Evolutionary conservation across 2,329 filamentous ascomycete genomes (phyloP).

Genomic region (Arthrobotrys pseudoclavata): DNA sequence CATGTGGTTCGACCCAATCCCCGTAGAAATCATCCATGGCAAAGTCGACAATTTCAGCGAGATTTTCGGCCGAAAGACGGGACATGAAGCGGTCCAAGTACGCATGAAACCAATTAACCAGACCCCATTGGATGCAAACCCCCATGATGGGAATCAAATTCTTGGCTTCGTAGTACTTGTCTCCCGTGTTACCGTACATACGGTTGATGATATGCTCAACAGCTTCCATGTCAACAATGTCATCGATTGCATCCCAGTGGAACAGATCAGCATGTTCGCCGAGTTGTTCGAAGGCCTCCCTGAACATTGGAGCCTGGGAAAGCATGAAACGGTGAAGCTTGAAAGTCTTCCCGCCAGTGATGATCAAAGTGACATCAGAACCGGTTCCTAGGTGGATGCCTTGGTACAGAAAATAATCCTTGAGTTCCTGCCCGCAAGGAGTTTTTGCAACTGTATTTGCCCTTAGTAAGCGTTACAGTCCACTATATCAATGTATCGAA

Average conservation of each 20-base stretch:
- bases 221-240: conserved; percentile 35
- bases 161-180: conserved; percentile 51
- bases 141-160: conserved; percentile 48
- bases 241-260: conserved; percentile 34
- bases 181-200: conserved; percentile 54
- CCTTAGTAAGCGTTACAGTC: not conserved
- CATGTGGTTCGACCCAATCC: conserved; percentile 37
- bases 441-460: conserved; percentile 9
- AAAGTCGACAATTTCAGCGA: conserved; percentile 28
- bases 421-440: conserved; percentile 29
- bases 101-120: conserved; percentile 40
- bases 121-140: conserved; percentile 36
- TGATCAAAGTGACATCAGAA: conserved; percentile 42
- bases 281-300: conserved; percentile 23
- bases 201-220: conserved; percentile 54
- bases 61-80: conserved; percentile 22
- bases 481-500: not conserved
- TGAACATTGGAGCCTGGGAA: conserved; percentile 42
- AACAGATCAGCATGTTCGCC: conserved; percentile 13
- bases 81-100: conserved; percentile 49
- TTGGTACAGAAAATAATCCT: conserved; percentile 48
- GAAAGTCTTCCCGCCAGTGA: conserved; percentile 23
- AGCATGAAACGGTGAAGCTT: conserved; percentile 49
- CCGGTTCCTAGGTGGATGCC: conserved; percentile 31
- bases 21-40: conserved; percentile 27